Base-by-base conservation (phyloP, 805 yeast genomes). In the Wickerhamiella sorbophila region DNA sequence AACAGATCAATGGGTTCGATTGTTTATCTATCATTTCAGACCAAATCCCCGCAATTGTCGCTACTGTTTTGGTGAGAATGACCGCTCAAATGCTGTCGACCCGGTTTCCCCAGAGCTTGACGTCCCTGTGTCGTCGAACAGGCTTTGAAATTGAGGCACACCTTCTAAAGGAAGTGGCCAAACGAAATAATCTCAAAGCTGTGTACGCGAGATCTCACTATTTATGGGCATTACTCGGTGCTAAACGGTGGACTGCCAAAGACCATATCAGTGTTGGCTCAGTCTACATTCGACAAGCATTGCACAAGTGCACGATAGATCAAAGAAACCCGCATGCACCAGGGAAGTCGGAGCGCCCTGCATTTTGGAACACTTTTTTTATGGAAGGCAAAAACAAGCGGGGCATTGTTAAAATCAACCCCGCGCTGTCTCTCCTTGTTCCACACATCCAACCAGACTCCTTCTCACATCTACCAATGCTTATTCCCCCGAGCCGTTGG, bases 401-500 rank as follows among this genome's bases (percentile, higher is more conserved):
- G 15, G 66, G 70, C 22, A 82, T 82, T n/a, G 86, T 94, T 3
- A 94, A 94, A 1, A 76, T 85, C 51, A 75, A 75, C 44, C 94
- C 83, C 53, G 71, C 81, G 4, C 82, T 79, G 55, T 84, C 80
- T 56, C 79, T 73, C 51, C 68, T 72, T n/a, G 65, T 85, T 42
- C 68, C 76, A 3, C 66, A 69, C 19, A 74, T 71, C 50, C 60
- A 84, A 36, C 75, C 80, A 4, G 70, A 75, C 3, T 80, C 74
- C 29, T 65, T 94, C 0, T 94, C 83, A 55, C 64, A 72, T 43
- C 63, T 85, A 39, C 96, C 96, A 8, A 83, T 84, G 94, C 64
- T 86, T 36, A 76, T 79, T 4, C 70, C 72, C 41, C 95, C 95
- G 21, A 65, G 75, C 44, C 79, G 80, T 9, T 86, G 96, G 96